These are phyloP conservation scores for Juncus inflexus DNA, from an alignment of 176 grass and related monocot species.

Conservation along the genomic window DNA sequence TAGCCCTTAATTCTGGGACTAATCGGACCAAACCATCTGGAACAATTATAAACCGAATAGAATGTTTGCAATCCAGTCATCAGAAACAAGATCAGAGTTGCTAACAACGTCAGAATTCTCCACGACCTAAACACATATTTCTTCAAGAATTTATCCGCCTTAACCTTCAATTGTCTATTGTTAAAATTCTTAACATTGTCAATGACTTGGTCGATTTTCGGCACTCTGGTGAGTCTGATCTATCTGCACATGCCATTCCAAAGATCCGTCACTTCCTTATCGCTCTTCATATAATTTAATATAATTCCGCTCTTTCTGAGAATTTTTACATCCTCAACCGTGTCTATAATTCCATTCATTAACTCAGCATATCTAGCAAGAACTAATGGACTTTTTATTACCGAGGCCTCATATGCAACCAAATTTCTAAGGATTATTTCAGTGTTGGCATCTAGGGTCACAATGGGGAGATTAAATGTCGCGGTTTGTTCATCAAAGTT, in stretches of 20 bases:
- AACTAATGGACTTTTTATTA: constrained; percentile 45
- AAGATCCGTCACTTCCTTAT: constrained; percentile 42
- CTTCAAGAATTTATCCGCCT: constrained; percentile 53
- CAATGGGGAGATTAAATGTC: constrained; percentile 46
- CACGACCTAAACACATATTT: constrained; percentile 75
- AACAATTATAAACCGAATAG: constrained; percentile 69
- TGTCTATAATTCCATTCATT: constrained; percentile 77
- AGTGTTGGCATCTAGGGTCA: constrained; percentile 50
- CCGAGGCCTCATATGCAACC: constrained; percentile 56
- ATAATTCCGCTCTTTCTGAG: constrained; percentile 49
- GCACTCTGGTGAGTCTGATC: constrained; percentile 54
- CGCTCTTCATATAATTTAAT: constrained; percentile 71
- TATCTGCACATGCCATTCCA: constrained; percentile 71
- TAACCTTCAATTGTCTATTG: constrained; percentile 52
- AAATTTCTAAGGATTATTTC: constrained; percentile 60
- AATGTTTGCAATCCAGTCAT: constrained; percentile 64
- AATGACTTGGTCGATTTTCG: constrained; percentile 38
- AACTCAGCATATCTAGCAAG: constrained; percentile 67
- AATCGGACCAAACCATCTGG: constrained; percentile 54
- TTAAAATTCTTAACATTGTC: constrained; percentile 62
- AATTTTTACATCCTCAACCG: constrained; percentile 51
- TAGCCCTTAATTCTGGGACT: not conserved
- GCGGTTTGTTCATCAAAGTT: constrained; percentile 45
- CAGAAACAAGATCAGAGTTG: constrained; percentile 53
- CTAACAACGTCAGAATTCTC: constrained; percentile 64